Conservation (phyloP, 768 basidiomycete species). For the Xanthoconium purpureum region DNA sequence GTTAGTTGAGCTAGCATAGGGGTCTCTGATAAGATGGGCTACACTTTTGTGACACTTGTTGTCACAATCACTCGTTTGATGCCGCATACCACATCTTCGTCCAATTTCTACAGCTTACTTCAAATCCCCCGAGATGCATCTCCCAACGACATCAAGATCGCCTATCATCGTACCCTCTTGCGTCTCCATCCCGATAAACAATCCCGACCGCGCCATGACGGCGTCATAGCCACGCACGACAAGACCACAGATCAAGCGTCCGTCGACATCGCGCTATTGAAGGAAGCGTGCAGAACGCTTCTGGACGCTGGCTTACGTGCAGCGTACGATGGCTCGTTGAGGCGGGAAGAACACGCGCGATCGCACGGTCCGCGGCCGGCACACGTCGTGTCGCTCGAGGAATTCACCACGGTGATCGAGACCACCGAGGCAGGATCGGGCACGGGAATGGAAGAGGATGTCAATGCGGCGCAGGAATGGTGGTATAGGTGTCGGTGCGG, state of each 20-base stretch:
- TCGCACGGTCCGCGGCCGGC: constrained; percentile 61
- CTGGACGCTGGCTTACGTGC: constrained; percentile 47
- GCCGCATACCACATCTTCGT: neutral
- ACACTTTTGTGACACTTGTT: no score
- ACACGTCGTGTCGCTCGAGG: constrained; percentile 74
- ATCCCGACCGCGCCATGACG: constrained; percentile 17
- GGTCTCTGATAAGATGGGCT: no score
- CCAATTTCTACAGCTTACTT: constrained; percentile 62
- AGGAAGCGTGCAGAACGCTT: constrained; percentile 66
- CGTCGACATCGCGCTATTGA: constrained; percentile 54
- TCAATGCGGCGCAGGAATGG: constrained; percentile 42
- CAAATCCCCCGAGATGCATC: constrained; percentile 49
- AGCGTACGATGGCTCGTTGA: constrained; percentile 44
- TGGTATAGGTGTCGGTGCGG: constrained; percentile 71
- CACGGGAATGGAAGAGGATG: constrained; percentile 22
- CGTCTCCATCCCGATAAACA: constrained; percentile 64
- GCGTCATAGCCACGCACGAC: neutral
- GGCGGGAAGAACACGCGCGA: neutral
- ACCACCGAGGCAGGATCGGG: neutral
- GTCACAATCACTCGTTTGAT: neutral
- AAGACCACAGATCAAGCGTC: constrained; percentile 22
- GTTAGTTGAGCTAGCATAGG: no score
- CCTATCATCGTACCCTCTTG: constrained; percentile 67
- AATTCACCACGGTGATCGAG: constrained; percentile 40
- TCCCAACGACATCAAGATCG: constrained; percentile 57